Base-by-base conservation (phyloP, 805 yeast genomes). In the Dipodascopsis uninucleata region DNA sequence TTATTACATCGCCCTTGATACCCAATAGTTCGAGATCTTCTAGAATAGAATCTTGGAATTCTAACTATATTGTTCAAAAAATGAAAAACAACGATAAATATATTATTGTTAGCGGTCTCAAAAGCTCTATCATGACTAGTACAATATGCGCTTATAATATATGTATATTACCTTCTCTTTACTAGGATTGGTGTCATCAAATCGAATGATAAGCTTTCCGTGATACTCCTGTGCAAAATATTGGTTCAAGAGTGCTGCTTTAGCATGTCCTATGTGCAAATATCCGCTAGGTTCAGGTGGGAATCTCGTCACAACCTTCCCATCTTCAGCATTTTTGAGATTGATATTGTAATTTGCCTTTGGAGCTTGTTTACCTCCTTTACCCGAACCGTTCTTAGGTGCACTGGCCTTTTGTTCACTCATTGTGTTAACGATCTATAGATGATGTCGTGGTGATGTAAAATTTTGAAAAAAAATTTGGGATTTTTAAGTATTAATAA, bases 261-360 rank as follows among this genome's bases (percentile, higher is more conserved):
- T 93, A 50, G 96, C 98, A 65, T 93, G 99, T 58, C 99, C 99
- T 70, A 93, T 93, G 70, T 93, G 99, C 69, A 93, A 77, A 69
- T 89, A 93, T 71, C 99, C 99, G 71, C 95, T 85, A 49, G 99
- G 99, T 73, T 93, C 99, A 55, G 99, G 99, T 41, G 96, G 98
- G 80, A 93, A 93, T 71, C 99, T 84, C 43, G 98, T 94, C 43
- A 94, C 97, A 46, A 93, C 99, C 69, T 89, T 73, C 55, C 99
- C 99, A 46, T 83, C 80, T 61, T 77, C 80, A 47, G 99, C 99
- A 64, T 81, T 94, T 48, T 84, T 85, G 56, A 93, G 78, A 61
- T 86, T 93, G 61, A 93, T 93, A 65, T 89, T 97, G 58, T 84
- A 93, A 67, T 84, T 89, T 52, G 98, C 97, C 71, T 87, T 86